Evolutionary conservation across 441 rosid genomes (phyloP), one percentile per base, ranked within the genome.

Genomic region (Aquilaria agallochum): DNA sequence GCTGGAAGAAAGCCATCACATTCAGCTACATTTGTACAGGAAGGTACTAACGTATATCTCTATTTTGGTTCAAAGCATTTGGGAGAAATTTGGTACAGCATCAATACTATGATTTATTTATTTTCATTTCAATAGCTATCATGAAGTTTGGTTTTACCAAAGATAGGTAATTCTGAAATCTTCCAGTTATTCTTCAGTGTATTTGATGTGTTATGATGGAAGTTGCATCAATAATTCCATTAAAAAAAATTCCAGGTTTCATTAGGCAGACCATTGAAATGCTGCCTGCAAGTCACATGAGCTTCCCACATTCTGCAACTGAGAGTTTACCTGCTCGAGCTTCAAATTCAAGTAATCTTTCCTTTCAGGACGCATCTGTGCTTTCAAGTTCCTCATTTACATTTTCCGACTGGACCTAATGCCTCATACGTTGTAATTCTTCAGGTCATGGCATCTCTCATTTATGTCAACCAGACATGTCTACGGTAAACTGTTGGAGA

Each of bases 401-500:
- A 46, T 34, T 44, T 63, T 53, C 15, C 52, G 71, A 15, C 33
- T 68, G 27, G 69, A 50, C 65, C 51, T 42, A 40, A 40, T 40
- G 56, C 66, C 54, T 52, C 73, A 60, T 34, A 69, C 59, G 60
- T 60, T 77, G 40, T 65, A 44, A 62, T 50, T n/a, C 66, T 68
- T 59, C 84, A 96, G 99, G 96, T 81, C 95, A 78, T 74, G 79
- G 75, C 75, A 84, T 85, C 78, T 72, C 98, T 20, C 27, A 20
- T 20, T 20, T 20, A 46, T 77, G 89, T 72, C 82, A 90, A 71
- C 96, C 98, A 59, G 97, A 90, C 77, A 72, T 84, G 67, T 75
- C 98, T 68, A 67, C 89, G 2, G 68, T 76, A 52, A 92, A 86
- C 78, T 74, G 95, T 78, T 96, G 99, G 99, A 82, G 97, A 64